phyloP scores from a whole-genome alignment of 768 basidiomycete species.

The Russula virescens region DNA sequence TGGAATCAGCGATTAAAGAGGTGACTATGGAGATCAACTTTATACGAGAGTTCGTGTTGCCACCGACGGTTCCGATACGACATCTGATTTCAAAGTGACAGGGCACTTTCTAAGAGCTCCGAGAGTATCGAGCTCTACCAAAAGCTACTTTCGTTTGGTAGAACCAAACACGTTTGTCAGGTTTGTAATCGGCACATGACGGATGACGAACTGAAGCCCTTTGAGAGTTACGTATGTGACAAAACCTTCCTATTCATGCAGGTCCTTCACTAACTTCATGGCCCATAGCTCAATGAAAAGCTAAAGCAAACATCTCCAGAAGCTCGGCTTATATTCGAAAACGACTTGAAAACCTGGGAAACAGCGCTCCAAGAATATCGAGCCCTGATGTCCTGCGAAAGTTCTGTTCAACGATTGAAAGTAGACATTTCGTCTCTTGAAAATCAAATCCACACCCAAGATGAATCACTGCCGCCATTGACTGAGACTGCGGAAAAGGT shows the following conservation, averaged over 20 bases:
- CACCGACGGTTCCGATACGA: slow-evolving; percentile 2
- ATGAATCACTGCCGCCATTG: slow-evolving; percentile 48
- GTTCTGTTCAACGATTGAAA: slow-evolving; percentile 49
- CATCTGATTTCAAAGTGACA: slow-evolving; percentile 20
- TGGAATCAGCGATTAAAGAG: slow-evolving; percentile 47
- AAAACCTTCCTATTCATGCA: neutral
- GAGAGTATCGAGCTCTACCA: slow-evolving; percentile 47
- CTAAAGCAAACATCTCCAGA: slow-evolving; percentile 53
- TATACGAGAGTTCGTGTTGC: slow-evolving; percentile 39
- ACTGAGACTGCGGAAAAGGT: slow-evolving; percentile 60
- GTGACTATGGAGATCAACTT: slow-evolving; percentile 40
- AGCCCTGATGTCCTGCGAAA: slow-evolving; percentile 51
- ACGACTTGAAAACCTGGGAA: slow-evolving; percentile 57
- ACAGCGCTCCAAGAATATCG: slow-evolving; percentile 51
- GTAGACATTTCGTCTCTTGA: slow-evolving; percentile 65
- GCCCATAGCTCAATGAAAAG: slow-evolving; percentile 53
- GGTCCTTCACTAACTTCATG: neutral
- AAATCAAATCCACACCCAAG: slow-evolving; percentile 51
- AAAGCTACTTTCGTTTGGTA: slow-evolving; percentile 49
- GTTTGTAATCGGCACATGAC: slow-evolving; percentile 70
- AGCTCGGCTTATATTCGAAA: slow-evolving; percentile 38
- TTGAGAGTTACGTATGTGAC: slow-evolving; percentile 50
- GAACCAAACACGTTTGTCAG: slow-evolving; percentile 60
- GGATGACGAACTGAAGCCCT: slow-evolving; percentile 46
- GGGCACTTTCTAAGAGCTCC: slow-evolving; percentile 28